phyloP scores from a whole-genome alignment of 805 yeast genomes.

The Jamesozyma gamospora region DNA sequence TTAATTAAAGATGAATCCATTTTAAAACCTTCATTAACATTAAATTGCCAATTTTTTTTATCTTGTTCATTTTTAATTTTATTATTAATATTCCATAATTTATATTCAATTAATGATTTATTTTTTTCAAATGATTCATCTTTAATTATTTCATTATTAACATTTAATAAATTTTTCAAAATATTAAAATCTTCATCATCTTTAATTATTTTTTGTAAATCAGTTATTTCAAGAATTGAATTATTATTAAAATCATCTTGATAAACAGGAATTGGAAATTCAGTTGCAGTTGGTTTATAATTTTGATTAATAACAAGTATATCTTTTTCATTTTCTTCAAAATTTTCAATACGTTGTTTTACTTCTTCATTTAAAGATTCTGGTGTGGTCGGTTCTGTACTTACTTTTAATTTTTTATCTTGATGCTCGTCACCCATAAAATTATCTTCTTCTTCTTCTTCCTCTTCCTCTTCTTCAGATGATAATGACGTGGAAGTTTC shows the following conservation, averaged over 20 bases:
- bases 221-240: conserved; percentile 27
- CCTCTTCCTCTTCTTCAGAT: conserved; percentile 9
- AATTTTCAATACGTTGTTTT: too few relatives aligned
- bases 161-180: conserved; percentile 36
- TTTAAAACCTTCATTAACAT: conserved; percentile 20
- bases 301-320: conserved; percentile 5
- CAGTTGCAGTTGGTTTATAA: conserved; percentile 43
- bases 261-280: conserved; percentile 46
- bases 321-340: background rate
- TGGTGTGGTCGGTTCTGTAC: conserved; percentile 19
- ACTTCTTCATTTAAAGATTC: conserved; percentile 10
- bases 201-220: conserved; percentile 44
- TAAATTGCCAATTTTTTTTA: conserved; percentile 11
- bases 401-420: conserved; percentile 14
- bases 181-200: conserved; percentile 67
- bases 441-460: conserved; percentile 12
- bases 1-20: conserved; percentile 30
- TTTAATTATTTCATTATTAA: background rate
- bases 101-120: conserved; percentile 9
- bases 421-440: conserved; percentile 15
- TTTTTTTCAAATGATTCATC: background rate
- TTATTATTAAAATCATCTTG: conserved; percentile 27
- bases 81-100: conserved; percentile 18
- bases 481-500: conserved; percentile 10
- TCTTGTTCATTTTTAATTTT: conserved; percentile 6